phyloP scores from a whole-genome alignment of 306 rosid species.

The Prunus dulcis region DNA sequence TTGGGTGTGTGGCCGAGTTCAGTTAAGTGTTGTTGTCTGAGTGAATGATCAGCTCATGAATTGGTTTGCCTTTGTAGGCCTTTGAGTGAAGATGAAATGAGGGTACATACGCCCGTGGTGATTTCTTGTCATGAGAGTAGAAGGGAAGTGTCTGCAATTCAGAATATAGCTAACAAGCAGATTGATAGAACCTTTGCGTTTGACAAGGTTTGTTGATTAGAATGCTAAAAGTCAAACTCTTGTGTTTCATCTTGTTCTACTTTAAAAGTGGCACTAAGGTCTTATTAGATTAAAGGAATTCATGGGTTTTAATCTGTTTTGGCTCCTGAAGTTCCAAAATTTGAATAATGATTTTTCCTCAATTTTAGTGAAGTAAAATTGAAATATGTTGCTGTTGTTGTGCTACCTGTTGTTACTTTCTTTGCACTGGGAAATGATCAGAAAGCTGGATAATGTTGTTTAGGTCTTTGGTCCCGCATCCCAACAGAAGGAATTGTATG shows the following conservation, averaged over 20 bases:
- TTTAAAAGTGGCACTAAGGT: neutral
- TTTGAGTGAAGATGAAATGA: constrained; percentile 82
- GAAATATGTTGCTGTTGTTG: neutral
- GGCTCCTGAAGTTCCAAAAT: neutral
- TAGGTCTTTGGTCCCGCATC: constrained; percentile 95
- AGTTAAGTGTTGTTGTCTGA: neutral
- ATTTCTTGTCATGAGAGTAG: constrained; percentile 79
- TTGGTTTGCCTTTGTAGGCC: constrained; percentile 59
- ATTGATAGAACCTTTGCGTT: constrained; percentile 90
- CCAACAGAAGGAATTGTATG: constrained; percentile 85
- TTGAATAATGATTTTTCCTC: neutral
- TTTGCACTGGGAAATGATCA: constrained; percentile 11
- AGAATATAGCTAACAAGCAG: constrained; percentile 96
- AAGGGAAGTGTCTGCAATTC: constrained; percentile 82
- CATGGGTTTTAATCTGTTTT: neutral
- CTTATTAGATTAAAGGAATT: neutral
- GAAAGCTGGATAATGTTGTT: constrained; percentile 30
- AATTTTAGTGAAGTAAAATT: neutral
- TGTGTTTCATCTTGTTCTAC: neutral
- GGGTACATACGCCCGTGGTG: constrained; percentile 89
- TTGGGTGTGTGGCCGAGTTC: constrained; percentile 14
- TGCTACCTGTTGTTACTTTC: constrained; percentile 1
- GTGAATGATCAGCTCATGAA: neutral
- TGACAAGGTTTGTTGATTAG: constrained; percentile 64
- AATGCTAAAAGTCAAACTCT: neutral